Conservation (phyloP, 2,329 filamentous ascomycete species). For the Trichophyton equinum region DNA sequence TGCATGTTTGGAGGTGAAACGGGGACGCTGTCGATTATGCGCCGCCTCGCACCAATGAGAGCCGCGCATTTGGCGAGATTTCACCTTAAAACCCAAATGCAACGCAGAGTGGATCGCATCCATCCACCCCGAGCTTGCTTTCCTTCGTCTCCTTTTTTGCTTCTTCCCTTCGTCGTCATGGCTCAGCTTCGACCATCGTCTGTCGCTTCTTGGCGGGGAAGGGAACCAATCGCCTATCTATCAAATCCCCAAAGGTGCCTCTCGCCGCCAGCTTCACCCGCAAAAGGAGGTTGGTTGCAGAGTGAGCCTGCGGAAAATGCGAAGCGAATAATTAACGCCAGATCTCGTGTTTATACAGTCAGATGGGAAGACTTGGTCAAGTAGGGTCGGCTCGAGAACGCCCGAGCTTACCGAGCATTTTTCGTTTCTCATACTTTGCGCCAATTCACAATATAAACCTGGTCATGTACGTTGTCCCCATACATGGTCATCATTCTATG, state of each 20-base stretch:
- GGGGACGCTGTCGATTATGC: conserved; percentile 1
- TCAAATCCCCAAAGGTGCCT: background rate
- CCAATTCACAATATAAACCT: background rate
- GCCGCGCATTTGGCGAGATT: conserved; percentile 10
- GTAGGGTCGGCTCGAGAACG: background rate
- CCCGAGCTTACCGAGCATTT: background rate
- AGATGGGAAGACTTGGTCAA: background rate
- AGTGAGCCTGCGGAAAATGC: background rate
- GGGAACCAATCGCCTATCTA: conserved; percentile 1
- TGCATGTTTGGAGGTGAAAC: conserved; percentile 4
- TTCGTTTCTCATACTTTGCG: background rate
- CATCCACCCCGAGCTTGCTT: background rate
- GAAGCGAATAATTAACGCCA: background rate
- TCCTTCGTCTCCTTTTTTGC: background rate
- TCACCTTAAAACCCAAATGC: conserved; percentile 9
- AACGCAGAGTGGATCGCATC: conserved; percentile 7
- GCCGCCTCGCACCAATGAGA: conserved; percentile 10
- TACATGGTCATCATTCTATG: background rate
- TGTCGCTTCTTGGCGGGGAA: background rate
- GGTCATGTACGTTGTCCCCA: background rate
- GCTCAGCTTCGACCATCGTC: background rate
- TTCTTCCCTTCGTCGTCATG: background rate
- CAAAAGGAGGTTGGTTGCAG: background rate
- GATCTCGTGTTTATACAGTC: background rate
- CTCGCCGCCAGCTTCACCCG: background rate